phyloP scores from a whole-genome alignment of 2,329 filamentous ascomycete species.

The Nemania sp. region DNA sequence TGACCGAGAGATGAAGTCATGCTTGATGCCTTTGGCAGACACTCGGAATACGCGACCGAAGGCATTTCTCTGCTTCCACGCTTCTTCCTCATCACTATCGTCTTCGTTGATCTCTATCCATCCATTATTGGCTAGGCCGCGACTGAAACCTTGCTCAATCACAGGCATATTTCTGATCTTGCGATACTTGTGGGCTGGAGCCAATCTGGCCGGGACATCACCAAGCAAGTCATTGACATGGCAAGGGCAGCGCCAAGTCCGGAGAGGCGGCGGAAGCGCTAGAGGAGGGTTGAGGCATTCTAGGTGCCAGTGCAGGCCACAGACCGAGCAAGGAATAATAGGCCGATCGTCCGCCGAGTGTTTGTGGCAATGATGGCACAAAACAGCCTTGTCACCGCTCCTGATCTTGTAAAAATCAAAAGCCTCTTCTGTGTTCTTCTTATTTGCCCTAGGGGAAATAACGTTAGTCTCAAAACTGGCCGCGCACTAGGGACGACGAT shows the following conservation, averaged over 20 bases:
- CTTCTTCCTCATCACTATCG: constrained; percentile 59
- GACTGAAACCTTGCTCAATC: constrained; percentile 57
- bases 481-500: background rate
- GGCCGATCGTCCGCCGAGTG: constrained; percentile 65
- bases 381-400: constrained; percentile 71
- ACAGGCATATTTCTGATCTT: constrained; percentile 58
- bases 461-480: constrained; percentile 36
- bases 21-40: constrained; percentile 65
- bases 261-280: constrained; percentile 73
- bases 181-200: constrained; percentile 63
- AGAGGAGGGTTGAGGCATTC: constrained; percentile 88
- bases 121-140: constrained; percentile 72
- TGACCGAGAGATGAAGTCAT: constrained; percentile 72
- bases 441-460: constrained; percentile 46
- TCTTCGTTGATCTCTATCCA: constrained; percentile 69
- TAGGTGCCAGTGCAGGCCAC: constrained; percentile 82
- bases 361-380: constrained; percentile 76
- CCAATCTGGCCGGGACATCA: constrained; percentile 58
- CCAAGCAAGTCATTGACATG: constrained; percentile 78
- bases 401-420: constrained; percentile 70
- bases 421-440: constrained; percentile 61
- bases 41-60: constrained; percentile 69
- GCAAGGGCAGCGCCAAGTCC: constrained; percentile 86
- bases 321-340: constrained; percentile 83
- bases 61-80: constrained; percentile 61